Evolutionary conservation across 164 flowering plant genomes (phyloP).

Genomic region (Pachysandra terminalis): DNA sequence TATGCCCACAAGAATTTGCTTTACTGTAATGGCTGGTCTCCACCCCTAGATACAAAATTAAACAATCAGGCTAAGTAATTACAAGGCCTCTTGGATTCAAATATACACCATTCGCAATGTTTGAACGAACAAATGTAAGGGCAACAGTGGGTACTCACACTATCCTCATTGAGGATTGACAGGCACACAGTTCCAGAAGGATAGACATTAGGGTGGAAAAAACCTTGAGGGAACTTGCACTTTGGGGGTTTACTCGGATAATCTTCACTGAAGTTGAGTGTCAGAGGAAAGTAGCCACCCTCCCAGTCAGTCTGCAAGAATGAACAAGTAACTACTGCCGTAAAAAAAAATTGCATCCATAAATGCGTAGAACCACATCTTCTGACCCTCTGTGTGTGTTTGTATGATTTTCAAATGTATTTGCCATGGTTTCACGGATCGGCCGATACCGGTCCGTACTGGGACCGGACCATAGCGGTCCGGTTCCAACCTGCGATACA

Average conservation of each 20-base stretch:
- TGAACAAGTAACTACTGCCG: neutral
- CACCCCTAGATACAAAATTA: constrained; percentile 54
- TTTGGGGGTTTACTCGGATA: constrained; percentile 98
- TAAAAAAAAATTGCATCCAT: neutral
- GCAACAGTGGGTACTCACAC: constrained; percentile 49
- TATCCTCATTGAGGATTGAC: constrained; percentile 92
- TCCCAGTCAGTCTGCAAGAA: constrained; percentile 93
- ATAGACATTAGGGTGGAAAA: constrained; percentile 96
- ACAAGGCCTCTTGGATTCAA: neutral
- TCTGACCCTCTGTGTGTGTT: no score
- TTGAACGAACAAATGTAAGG: neutral
- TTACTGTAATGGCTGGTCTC: constrained; percentile 98
- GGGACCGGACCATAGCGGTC: no score
- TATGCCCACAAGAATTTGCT: constrained; percentile 87
- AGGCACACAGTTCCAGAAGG: constrained; percentile 98
- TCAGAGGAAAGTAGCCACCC: constrained; percentile 77
- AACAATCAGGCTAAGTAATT: neutral
- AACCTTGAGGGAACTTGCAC: constrained; percentile 90
- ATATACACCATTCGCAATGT: neutral
- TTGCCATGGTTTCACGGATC: no score
- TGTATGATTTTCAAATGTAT: no score
- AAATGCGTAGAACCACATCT: neutral
- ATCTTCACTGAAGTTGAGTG: constrained; percentile 81
- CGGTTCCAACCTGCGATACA: no score
- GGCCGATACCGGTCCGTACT: no score